A percentile compares a stretch with the other conserved stretches of the same genome.
These are phyloP conservation scores for Pontederia paniculata DNA, from an alignment of 176 grass and related monocot genomes.

Conservation along the genomic window DNA sequence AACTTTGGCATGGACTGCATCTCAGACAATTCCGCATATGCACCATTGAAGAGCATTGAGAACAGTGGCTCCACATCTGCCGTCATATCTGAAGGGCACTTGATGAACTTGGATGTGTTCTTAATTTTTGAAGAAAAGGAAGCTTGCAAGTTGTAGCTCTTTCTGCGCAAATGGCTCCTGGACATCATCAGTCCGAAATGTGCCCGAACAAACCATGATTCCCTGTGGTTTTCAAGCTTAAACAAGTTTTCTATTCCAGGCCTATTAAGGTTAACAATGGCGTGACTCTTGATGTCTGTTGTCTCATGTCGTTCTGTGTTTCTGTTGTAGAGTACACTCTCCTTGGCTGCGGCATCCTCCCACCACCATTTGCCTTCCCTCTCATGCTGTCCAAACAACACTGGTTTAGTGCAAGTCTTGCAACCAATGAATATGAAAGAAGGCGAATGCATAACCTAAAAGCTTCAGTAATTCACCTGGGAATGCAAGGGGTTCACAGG, in stretches of 20 bases:
- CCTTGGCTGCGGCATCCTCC: constrained; percentile 87
- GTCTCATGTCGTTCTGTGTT: constrained; percentile 41
- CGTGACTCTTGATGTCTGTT: constrained; percentile 54
- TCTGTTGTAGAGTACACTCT: constrained; percentile 79
- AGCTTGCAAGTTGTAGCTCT: constrained; percentile 71
- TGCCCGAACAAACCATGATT: constrained; percentile 65
- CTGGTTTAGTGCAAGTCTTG: constrained; percentile 75
- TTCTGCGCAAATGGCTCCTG: constrained; percentile 61
- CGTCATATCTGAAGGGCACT: constrained; percentile 74
- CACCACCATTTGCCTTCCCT: constrained; percentile 91
- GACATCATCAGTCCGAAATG: constrained; percentile 69
- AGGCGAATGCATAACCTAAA: no score
- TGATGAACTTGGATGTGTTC: constrained; percentile 56
- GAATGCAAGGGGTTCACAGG: no score
- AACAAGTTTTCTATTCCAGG: constrained; percentile 64
- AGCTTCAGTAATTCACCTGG: no score
- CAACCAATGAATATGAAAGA: constrained; percentile 77
- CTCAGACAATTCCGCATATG: no score
- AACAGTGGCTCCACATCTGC: constrained; percentile 72
- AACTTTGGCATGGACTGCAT: no score
- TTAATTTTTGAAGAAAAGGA: constrained; percentile 58
- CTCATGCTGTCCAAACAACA: constrained; percentile 74
- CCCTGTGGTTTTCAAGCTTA: constrained; percentile 34
- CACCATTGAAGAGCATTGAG: constrained; percentile 54
- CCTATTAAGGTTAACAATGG: constrained; percentile 51